These are phyloP conservation scores for Extremus antarcticus DNA, from an alignment of 495 filamentous ascomycete genomes.

Conservation along the genomic window DNA sequence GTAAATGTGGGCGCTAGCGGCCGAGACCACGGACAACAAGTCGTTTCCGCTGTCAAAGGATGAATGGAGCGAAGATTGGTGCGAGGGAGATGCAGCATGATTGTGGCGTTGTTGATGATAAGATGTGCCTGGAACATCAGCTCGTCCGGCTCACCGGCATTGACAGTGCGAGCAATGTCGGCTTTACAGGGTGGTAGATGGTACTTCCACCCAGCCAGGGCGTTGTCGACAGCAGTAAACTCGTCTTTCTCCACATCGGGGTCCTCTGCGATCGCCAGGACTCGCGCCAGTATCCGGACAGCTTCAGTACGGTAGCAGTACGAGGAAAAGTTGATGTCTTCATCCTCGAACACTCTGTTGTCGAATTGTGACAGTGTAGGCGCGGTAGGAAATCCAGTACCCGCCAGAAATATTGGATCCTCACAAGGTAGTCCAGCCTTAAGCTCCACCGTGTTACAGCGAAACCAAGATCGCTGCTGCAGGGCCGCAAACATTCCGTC, in stretches of 20 bases:
- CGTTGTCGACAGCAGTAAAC: constrained; percentile 46
- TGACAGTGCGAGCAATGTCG: constrained; percentile 46
- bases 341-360: constrained; percentile 50
- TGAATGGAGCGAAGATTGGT: constrained; percentile 10
- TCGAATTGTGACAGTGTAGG: constrained; percentile 61
- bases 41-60: constrained; percentile 7
- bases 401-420: constrained; percentile 49
- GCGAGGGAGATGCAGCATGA: constrained; percentile 64
- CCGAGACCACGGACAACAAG: constrained; percentile 3
- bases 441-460: constrained; percentile 27
- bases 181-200: constrained; percentile 68
- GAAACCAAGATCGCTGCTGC: constrained; percentile 26
- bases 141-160: constrained; percentile 64
- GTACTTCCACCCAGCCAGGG: constrained; percentile 72
- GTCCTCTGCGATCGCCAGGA: constrained; percentile 43
- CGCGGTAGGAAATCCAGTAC: constrained; percentile 43
- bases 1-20: constrained; percentile 9
- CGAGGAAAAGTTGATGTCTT: constrained; percentile 60
- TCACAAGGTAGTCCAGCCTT: constrained; percentile 58
- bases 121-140: constrained; percentile 88
- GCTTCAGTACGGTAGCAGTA: constrained; percentile 62
- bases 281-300: constrained; percentile 54
- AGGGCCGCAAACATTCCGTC: constrained; percentile 47
- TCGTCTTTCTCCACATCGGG: constrained; percentile 27
- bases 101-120: constrained; percentile 38